Conservation (phyloP, 805 yeast genomes). For the Candida berthetii region DNA sequence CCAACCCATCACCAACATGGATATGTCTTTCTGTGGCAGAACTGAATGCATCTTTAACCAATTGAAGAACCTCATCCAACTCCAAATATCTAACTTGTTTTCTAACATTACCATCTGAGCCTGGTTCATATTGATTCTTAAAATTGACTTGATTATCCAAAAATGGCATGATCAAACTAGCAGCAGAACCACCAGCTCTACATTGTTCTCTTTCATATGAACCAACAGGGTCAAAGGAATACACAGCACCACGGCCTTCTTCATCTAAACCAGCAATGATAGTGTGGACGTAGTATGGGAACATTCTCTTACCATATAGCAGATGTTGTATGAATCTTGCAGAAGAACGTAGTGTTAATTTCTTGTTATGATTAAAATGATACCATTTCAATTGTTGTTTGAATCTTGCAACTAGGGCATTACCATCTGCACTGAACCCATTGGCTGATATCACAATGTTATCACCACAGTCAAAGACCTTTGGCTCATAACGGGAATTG, state of each 20-base stretch:
- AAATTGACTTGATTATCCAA: constrained; percentile 95
- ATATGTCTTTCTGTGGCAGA: constrained; percentile 98
- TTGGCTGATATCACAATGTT: constrained; percentile 83
- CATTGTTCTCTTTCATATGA: constrained; percentile 96
- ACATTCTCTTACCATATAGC: constrained; percentile 87
- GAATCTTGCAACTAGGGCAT: constrained; percentile 73
- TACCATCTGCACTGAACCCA: constrained; percentile 95
- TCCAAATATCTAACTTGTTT: constrained; percentile 56
- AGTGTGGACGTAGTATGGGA: constrained; percentile 96
- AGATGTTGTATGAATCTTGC: constrained; percentile 90
- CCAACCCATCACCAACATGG: constrained; percentile 95
- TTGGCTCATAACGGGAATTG: constrained; percentile 88
- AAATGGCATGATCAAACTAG: constrained; percentile 93
- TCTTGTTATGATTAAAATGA: constrained; percentile 81
- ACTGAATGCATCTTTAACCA: constrained; percentile 90
- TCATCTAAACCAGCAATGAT: constrained; percentile 88
- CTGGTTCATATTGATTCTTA: constrained; percentile 88
- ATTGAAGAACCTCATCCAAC: constrained; percentile 78
- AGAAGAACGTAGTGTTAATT: constrained; percentile 60
- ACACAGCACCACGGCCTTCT: constrained; percentile 87
- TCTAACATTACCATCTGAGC: constrained; percentile 59
- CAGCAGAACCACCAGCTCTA: constrained; percentile 98
- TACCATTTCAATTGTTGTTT: constrained; percentile 74
- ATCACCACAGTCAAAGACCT: constrained; percentile 86
- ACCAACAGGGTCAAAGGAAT: constrained; percentile 97